These are phyloP conservation scores for Cetraspora pellucida DNA, from an alignment of 192 early-diverging fungal species.

Conservation along the genomic window DNA sequence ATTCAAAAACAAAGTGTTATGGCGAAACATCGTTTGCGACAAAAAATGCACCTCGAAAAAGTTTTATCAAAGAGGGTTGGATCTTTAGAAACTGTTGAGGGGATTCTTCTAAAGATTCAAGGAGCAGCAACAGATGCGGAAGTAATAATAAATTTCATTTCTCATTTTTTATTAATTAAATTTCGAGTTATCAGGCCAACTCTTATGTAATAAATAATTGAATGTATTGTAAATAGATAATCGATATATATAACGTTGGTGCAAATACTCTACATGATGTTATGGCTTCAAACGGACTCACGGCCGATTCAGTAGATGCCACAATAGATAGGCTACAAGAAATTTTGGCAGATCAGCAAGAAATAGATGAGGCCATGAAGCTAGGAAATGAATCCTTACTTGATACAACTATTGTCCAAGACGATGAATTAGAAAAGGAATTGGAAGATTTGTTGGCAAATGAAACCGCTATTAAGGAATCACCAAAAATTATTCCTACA, in stretches of 20 bases:
- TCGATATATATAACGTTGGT: conserved; percentile 63
- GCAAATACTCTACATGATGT: conserved; percentile 56
- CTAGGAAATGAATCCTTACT: conserved; percentile 38
- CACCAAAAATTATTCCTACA: background rate
- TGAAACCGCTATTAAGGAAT: background rate
- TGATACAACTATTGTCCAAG: conserved; percentile 17
- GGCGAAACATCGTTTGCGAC: conserved; percentile 57
- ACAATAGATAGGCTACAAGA: conserved; percentile 66
- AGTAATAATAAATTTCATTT: conserved; percentile 38
- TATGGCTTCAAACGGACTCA: conserved; percentile 47
- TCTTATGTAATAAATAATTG: background rate
- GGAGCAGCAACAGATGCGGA: conserved; percentile 63
- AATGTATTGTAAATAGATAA: conserved; percentile 41
- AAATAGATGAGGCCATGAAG: conserved; percentile 62
- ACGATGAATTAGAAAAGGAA: conserved; percentile 33
- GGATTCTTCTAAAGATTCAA: conserved; percentile 65
- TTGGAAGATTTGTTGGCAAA: conserved; percentile 5
- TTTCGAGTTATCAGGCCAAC: conserved; percentile 11
- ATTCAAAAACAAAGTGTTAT: conserved; percentile 51
- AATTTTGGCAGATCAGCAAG: conserved; percentile 59
- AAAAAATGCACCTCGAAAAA: conserved; percentile 53
- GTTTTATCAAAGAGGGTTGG: conserved; percentile 59
- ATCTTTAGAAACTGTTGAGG: conserved; percentile 62
- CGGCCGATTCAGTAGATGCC: conserved; percentile 53
- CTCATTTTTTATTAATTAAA: background rate